A percentile compares a stretch with the other conserved stretches of the same genome.
phyloP scores from a whole-genome alignment of 441 rosid species.

The Erodium texanum region DNA sequence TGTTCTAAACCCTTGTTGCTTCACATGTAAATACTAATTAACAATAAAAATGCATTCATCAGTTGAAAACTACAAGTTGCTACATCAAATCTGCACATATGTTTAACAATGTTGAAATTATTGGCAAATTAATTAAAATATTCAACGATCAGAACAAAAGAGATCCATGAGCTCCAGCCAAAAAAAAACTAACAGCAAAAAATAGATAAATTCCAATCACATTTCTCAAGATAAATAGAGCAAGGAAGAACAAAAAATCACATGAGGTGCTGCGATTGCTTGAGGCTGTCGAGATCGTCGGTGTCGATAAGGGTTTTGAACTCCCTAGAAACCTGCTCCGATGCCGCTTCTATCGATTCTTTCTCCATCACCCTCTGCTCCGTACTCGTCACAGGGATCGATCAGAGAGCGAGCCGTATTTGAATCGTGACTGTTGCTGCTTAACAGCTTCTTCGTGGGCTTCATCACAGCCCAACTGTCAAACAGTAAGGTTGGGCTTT shows the following conservation, averaged over 20 bases:
- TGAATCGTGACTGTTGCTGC: no score
- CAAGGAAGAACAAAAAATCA: slow-evolving; percentile 22
- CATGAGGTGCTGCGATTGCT: slow-evolving; percentile 72
- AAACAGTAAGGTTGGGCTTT: background rate
- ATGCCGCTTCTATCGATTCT: slow-evolving; percentile 44
- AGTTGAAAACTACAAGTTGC: background rate
- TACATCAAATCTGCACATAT: background rate
- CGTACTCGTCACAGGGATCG: background rate
- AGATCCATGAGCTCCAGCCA: background rate
- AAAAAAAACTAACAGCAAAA: background rate
- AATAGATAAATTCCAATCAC: no score
- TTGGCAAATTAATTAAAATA: background rate
- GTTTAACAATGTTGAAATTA: background rate
- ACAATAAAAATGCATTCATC: background rate
- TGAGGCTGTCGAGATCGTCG: slow-evolving; percentile 51
- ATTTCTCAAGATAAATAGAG: background rate
- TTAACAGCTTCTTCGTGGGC: background rate
- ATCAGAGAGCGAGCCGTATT: background rate
- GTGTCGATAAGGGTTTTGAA: slow-evolving; percentile 59
- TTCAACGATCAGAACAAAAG: background rate
- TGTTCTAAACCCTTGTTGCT: background rate
- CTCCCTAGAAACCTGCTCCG: slow-evolving; percentile 49
- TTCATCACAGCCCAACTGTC: background rate
- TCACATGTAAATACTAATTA: background rate
- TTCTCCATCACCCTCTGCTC: slow-evolving; percentile 20